phyloP scores from a whole-genome alignment of 768 basidiomycete genomes.

The Boletales sp. region DNA sequence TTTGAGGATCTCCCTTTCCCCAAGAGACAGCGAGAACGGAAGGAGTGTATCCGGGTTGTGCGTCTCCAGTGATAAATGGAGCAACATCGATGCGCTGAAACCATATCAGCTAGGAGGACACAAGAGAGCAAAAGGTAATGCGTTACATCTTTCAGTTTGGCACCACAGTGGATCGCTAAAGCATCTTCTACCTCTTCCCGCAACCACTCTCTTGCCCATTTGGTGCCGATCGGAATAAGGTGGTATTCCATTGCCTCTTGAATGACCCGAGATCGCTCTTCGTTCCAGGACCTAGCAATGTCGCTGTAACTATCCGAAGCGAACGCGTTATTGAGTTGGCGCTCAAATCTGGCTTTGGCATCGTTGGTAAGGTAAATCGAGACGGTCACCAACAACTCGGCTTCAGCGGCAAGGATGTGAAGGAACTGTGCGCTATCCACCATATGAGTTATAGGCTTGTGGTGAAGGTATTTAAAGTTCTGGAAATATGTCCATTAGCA shows the following conservation, averaged over 20 bases:
- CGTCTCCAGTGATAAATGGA: slow-evolving; percentile 59
- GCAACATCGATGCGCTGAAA: slow-evolving; percentile 78
- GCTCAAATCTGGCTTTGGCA: slow-evolving; percentile 64
- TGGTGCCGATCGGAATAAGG: slow-evolving; percentile 79
- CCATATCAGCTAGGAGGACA: background rate
- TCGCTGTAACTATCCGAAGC: slow-evolving; percentile 82
- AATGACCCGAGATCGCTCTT: slow-evolving; percentile 72
- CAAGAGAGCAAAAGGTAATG: slow-evolving; percentile 1
- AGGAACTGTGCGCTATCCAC: slow-evolving; percentile 76
- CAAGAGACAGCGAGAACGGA: slow-evolving; percentile 88
- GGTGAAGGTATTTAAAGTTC: slow-evolving; percentile 92
- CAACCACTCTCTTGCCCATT: slow-evolving; percentile 87
- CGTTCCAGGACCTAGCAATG: slow-evolving; percentile 88
- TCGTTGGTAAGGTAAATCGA: slow-evolving; percentile 63
- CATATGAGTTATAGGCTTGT: slow-evolving; percentile 74
- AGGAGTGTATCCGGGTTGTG: slow-evolving; percentile 68
- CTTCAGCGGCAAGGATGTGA: slow-evolving; percentile 86
- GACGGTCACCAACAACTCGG: slow-evolving; percentile 81
- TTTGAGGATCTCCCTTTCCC: slow-evolving; percentile 92
- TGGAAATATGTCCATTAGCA: slow-evolving; percentile 30
- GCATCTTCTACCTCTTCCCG: slow-evolving; percentile 88
- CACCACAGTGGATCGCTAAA: slow-evolving; percentile 64
- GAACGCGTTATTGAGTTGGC: slow-evolving; percentile 76
- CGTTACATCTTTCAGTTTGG: slow-evolving; percentile 67
- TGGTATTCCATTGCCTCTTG: slow-evolving; percentile 76